A percentile compares a stretch with the other conserved stretches of the same genome.
These are phyloP conservation scores for Xerocomus nothofagi DNA, from an alignment of 1,284 basidiomycete species.

Conservation along the genomic window DNA sequence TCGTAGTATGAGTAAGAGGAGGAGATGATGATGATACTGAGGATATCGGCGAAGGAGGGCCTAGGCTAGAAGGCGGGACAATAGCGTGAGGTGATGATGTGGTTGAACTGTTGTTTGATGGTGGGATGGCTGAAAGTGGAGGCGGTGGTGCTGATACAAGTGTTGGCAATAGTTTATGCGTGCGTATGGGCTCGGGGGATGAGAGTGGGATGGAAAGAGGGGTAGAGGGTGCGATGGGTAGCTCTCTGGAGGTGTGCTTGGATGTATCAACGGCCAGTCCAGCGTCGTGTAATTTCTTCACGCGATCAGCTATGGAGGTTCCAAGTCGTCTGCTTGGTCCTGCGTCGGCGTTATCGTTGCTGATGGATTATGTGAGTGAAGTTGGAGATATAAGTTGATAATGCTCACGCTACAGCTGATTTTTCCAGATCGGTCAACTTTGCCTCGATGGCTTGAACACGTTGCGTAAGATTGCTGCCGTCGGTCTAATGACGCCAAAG, in stretches of 20 bases:
- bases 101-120: constrained; percentile 32
- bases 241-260: constrained; percentile 55
- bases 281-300: constrained; percentile 65
- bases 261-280: constrained; percentile 55
- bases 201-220: constrained; percentile 37
- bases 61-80: constrained; percentile 65
- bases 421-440: constrained; percentile 59
- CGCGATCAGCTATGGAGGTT: constrained; percentile 69
- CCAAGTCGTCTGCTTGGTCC: constrained; percentile 43
- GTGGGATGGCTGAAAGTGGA: constrained; percentile 24
- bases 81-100: constrained; percentile 51
- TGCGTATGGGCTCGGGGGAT: constrained; percentile 27
- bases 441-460: constrained; percentile 53
- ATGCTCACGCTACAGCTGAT: constrained; percentile 44
- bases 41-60: constrained; percentile 71
- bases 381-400: constrained; percentile 12
- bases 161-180: constrained; percentile 23
- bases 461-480: constrained; percentile 47
- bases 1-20: constrained; percentile 37
- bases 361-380: constrained; percentile 17
- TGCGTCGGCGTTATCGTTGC: constrained; percentile 19
- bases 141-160: constrained; percentile 19
- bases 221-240: constrained; percentile 39
- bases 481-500: constrained; percentile 42
- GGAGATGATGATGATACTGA: constrained; percentile 55